These are phyloP conservation scores for Thelephora aurantiotincta DNA, from an alignment of 768 basidiomycete genomes.

Conservation along the genomic window DNA sequence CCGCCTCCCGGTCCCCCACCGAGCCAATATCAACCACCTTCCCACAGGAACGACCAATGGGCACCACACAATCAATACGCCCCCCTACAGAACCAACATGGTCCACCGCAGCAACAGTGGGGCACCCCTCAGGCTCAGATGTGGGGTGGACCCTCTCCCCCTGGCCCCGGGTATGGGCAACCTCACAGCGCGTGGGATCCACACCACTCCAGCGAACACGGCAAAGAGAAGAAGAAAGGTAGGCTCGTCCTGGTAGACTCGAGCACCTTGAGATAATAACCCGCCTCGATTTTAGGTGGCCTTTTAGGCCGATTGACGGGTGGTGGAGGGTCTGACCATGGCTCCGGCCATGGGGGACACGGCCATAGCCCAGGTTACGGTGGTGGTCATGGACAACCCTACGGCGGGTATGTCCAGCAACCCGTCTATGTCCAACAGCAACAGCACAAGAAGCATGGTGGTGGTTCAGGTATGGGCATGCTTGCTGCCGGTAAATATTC, in stretches of 20 bases:
- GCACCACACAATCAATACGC: conserved; percentile 18
- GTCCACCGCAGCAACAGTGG: conserved; percentile 13
- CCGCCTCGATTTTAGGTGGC: no score
- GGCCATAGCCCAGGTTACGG: background rate
- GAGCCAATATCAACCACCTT: conserved; percentile 29
- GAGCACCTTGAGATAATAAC: no score
- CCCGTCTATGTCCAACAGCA: background rate
- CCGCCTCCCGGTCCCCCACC: conserved; percentile 18
- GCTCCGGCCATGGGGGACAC: conserved; percentile 6
- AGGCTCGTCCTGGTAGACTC: background rate
- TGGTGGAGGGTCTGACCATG: conserved; percentile 13
- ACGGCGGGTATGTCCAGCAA: background rate
- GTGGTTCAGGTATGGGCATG: conserved; percentile 32
- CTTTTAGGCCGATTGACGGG: no score
- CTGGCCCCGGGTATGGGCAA: background rate
- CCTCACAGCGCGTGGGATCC: conserved; percentile 12
- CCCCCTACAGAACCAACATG: conserved; percentile 10
- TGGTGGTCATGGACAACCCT: background rate
- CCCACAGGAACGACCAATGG: conserved; percentile 16
- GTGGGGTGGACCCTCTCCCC: conserved; percentile 1
- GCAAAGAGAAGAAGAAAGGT: conserved; percentile 8
- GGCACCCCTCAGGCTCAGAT: background rate
- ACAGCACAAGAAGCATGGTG: conserved; percentile 26
- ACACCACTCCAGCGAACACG: conserved; percentile 11
- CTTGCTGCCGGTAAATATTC: background rate